Evolutionary conservation across 192 early-diverging fungal genomes (phyloP), one percentile per base, ranked within the genome.

Genomic region (Pilobolus umbonatus): DNA sequence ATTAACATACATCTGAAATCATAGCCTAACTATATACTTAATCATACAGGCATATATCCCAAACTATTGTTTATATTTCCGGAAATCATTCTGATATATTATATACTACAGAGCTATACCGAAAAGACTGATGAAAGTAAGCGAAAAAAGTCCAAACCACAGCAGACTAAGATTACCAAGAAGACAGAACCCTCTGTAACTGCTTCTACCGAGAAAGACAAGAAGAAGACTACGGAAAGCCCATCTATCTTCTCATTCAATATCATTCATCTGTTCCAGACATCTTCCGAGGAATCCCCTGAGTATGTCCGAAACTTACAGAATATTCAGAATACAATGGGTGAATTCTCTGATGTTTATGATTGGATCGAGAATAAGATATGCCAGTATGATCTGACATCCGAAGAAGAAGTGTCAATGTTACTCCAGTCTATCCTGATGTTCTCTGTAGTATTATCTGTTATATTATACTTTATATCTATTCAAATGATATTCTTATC

Each of bases 311-410:
- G 73, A 60, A 88, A 88, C 64, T 54, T 88, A 61, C 82, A 83
- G 51, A 84, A 88, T 59, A 80, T 89, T 32, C 89, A 91, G 57
- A 88, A 91, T 54, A 79, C 82, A 63, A 90, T 90, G 88, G 83
- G 81, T n/a, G 73, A 77, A 45, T 35, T 77, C 5, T 67, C 69
- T 32, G 73, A 78, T 15, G 65, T 62, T 17, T 78, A 83, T 25
- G 81, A 83, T 57, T 29, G 52, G n/a, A 22, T 78, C n/a, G 47
- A 52, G 9, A 45, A 65, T 3, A 43, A 75, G 8, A 51, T 69
- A 32, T 62, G 65, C 32, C 69, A 80, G 45, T 39, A 77, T 28
- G 72, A 82, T 61, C 80, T 78, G 80, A 70, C 72, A 15, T 67
- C 72, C 34, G 78, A 78, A 51, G 49, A 62, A 5, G 62, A 69